Evolutionary conservation across 129 eudicot genomes (phyloP), one percentile per base, ranked within the genome.

Genomic region (Escallonia herrerae): DNA sequence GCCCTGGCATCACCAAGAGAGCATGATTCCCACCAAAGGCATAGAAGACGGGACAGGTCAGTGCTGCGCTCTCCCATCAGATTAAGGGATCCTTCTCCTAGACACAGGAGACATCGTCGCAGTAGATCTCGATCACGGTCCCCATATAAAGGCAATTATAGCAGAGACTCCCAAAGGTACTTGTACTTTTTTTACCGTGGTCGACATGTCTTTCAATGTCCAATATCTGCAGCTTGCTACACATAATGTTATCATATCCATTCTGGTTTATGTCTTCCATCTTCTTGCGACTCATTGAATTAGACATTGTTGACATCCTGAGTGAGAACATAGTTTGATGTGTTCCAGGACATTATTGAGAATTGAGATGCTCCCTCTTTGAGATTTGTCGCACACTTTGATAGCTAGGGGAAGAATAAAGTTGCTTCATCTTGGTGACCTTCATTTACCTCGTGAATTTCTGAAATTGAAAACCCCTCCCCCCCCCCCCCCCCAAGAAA

Each of bases 91-190:
- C 37, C 65, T 42, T 67, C 48, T 74, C 61, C 69, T 10, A 44
- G 69, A 47, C 51, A 75, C 65, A 55, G 48, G 70, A 55, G 63
- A 57, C 69, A 62, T 47, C 39, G 54, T 67, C 56, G 15, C 47
- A 5, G 55, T 40, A 75, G 62, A 61, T 68, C 69, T 39, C 59
- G 70, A 12, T 75, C 79, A 33, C 62, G 79, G 69, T 75, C 74
- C 12, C 79, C 74, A 2, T 47, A 47, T 52, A 55, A 42, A 55
- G 61, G 70, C 62, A 63, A 74, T 51, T 22, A 58, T 52, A 8
- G 8, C 62, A 51, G 61, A 64, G 52, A 54, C 54, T 50, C 50
- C 33, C 77, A 58, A 50, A 60, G 67, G 79, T 60, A 10, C 37
- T n/a, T 8, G 51, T 49, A 4, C 50, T 15, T 72, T 41, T 40